Percentiles rank a stretch among this genome's conserved stretches.
Evolutionary conservation across 495 filamentous ascomycete species (phyloP).

Genomic region (Aspergillus carlsbadensis): DNA sequence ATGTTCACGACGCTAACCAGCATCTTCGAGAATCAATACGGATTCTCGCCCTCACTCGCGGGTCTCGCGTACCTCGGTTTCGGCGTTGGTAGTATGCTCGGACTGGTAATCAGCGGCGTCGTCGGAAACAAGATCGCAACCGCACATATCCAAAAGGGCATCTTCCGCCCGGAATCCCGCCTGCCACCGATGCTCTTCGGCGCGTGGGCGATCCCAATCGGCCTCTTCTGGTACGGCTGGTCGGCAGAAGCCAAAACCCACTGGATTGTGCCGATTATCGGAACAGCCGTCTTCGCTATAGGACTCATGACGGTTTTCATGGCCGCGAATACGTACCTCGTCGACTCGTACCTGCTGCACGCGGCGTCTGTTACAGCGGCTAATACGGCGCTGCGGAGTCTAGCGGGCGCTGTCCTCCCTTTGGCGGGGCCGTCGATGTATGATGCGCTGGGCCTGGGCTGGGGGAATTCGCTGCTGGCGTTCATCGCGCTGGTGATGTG

Average conservation of each 20-base stretch:
- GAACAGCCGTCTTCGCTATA: slow-evolving; percentile 63
- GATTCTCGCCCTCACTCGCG: slow-evolving; percentile 54
- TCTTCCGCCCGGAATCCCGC: slow-evolving; percentile 30
- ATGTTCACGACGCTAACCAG: slow-evolving; percentile 60
- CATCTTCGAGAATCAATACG: slow-evolving; percentile 53
- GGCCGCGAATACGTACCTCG: slow-evolving; percentile 63
- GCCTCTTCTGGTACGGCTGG: slow-evolving; percentile 75
- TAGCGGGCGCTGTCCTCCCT: slow-evolving; percentile 59
- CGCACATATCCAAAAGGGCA: slow-evolving; percentile 13
- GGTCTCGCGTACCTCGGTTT: slow-evolving; percentile 57
- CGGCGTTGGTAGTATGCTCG: slow-evolving; percentile 50
- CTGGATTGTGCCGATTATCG: slow-evolving; percentile 67
- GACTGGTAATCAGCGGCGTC: slow-evolving; percentile 34
- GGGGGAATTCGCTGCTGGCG: slow-evolving; percentile 47
- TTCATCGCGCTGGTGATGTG: slow-evolving; percentile 45
- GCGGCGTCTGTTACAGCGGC: slow-evolving; percentile 67
- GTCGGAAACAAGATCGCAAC: slow-evolving; percentile 33
- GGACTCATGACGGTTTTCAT: slow-evolving; percentile 55
- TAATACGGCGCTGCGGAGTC: slow-evolving; percentile 54
- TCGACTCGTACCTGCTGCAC: slow-evolving; percentile 65
- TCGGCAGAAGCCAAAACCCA: slow-evolving; percentile 51
- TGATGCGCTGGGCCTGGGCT: slow-evolving; percentile 37
- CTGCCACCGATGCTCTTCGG: slow-evolving; percentile 57
- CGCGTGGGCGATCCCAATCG: slow-evolving; percentile 54
- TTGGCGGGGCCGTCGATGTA: slow-evolving; percentile 46